phyloP scores from a whole-genome alignment of 495 filamentous ascomycete genomes.

The Pyrenopolyporus hunteri region DNA sequence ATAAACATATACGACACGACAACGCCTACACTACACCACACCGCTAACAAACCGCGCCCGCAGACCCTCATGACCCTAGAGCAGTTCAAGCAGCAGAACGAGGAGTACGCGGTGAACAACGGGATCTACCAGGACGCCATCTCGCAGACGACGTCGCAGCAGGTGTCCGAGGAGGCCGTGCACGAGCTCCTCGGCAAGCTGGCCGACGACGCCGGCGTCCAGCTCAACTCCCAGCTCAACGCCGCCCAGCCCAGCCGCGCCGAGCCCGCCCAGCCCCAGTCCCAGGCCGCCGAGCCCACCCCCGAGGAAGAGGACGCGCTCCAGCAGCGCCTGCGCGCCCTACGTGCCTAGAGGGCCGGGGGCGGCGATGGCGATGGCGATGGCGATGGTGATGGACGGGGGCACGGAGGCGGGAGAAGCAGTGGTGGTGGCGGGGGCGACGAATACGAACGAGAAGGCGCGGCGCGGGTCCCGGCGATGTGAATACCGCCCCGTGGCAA shows the following conservation, averaged over 20 bases:
- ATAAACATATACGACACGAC: constrained; percentile 44
- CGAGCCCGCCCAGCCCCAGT: constrained; percentile 53
- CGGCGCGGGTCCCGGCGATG: constrained; percentile 1
- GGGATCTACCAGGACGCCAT: constrained; percentile 86
- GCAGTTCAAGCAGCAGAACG: constrained; percentile 81
- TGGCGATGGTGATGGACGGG: constrained; percentile 1
- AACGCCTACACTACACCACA: not conserved
- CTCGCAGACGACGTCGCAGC: constrained; percentile 71
- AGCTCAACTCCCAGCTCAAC: constrained; percentile 73
- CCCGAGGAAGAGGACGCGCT: constrained; percentile 68
- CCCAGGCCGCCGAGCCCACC: constrained; percentile 58
- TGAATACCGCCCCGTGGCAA: not conserved
- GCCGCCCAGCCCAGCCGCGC: constrained; percentile 60
- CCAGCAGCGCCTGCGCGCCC: constrained; percentile 62
- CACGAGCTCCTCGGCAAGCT: constrained; percentile 80
- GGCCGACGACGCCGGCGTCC: constrained; percentile 81
- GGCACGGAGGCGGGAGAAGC: not conserved
- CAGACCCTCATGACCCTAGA: constrained; percentile 67
- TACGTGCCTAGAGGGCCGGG: constrained; percentile 49
- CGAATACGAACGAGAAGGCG: not conserved
- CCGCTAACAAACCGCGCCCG: constrained; percentile 4
- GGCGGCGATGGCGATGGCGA: not conserved
- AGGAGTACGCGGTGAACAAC: constrained; percentile 81
- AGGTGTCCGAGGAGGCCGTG: constrained; percentile 82
- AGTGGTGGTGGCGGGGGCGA: not conserved